These are phyloP conservation scores for Chlorella vulgaris DNA, from an alignment of 139 green algal genomes.

Conservation along the genomic window DNA sequence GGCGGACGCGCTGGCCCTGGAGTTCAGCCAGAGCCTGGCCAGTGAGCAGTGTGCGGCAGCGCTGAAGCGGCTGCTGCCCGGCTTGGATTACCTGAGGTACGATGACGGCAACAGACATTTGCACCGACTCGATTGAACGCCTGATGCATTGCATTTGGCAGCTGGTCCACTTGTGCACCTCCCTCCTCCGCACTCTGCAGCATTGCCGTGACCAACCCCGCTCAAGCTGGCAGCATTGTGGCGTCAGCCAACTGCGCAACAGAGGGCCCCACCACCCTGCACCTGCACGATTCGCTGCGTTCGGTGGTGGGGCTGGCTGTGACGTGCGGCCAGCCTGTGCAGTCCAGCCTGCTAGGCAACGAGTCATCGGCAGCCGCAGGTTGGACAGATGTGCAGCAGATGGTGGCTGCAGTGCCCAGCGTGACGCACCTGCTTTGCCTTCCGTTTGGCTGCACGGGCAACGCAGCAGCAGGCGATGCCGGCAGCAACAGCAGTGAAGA, in stretches of 20 bases:
- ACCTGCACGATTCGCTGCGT: neutral
- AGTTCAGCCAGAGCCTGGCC: constrained; percentile 15
- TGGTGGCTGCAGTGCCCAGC: neutral
- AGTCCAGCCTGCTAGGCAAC: neutral
- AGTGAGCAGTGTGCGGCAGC: neutral
- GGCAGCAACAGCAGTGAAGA: neutral
- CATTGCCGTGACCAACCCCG: constrained; percentile 19
- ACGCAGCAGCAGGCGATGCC: neutral
- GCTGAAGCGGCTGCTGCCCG: constrained; percentile 3
- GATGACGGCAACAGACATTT: neutral
- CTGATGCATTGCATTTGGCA: neutral
- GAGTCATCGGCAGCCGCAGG: neutral
- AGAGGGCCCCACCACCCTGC: constrained; percentile 23
- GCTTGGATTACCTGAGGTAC: neutral
- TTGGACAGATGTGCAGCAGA: constrained; percentile 22
- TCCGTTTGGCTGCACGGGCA: neutral
- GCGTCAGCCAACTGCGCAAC: neutral
- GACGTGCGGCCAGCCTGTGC: neutral
- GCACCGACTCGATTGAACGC: neutral
- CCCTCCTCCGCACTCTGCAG: neutral
- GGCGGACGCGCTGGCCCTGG: constrained; percentile 4
- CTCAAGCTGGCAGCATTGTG: neutral
- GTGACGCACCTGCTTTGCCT: constrained; percentile 31
- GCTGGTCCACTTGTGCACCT: neutral
- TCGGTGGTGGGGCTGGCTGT: constrained; percentile 1